Base-by-base conservation (phyloP, 2,329 filamentous ascomycete species). In the Arachnomyces sp. region DNA sequence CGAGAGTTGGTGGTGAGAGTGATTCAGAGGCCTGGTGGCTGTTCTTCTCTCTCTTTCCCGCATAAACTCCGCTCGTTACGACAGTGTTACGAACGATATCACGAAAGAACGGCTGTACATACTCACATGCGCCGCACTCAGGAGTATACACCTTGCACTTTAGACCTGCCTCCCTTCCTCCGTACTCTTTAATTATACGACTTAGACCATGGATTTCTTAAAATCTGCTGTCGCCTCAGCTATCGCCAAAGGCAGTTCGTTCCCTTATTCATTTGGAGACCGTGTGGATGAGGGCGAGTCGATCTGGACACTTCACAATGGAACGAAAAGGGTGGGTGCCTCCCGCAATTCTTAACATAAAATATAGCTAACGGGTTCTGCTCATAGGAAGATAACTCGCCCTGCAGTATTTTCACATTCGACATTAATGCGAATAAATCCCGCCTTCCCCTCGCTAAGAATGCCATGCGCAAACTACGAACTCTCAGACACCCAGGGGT, bases 211-310 rank as follows among this genome's bases (percentile, higher is more conserved):
- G 92, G 89, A 98, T 63, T 96, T 96, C 58, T 77, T 98, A 59
- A 96, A 96, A 68, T 96, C 89, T 46, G 92, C 92, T 38, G 88
- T 96, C 59, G 90, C 89, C 34, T 96, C 92, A 46, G 90, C 89
- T 52, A 96, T 98, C 56, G 86, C 92, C 34, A 92, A 94, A 63
- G 89, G 90, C 2, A 88, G 89, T 39, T 82, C 89, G 4, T 94
- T 95, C 58, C 88, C 88, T 3, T 96, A 94, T 61, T 82, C 77
- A 35, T 92, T 96, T 59, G 90, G 89, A 54, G 92, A 98, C 64
- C 79, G 83, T 60, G 84, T 96, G 44, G 90, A 96, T 60, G 73
- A 92, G 39, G 86, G 93, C 60, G 81, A 92, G 57, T 94, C 90
- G 17, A 89, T 96, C 55, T 98, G 92, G 89, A 85, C 84, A n/a